Evolutionary conservation across 2,329 filamentous ascomycete species (phyloP), one percentile per base, ranked within the genome.

Genomic region (Domatiomyces globalis): DNA sequence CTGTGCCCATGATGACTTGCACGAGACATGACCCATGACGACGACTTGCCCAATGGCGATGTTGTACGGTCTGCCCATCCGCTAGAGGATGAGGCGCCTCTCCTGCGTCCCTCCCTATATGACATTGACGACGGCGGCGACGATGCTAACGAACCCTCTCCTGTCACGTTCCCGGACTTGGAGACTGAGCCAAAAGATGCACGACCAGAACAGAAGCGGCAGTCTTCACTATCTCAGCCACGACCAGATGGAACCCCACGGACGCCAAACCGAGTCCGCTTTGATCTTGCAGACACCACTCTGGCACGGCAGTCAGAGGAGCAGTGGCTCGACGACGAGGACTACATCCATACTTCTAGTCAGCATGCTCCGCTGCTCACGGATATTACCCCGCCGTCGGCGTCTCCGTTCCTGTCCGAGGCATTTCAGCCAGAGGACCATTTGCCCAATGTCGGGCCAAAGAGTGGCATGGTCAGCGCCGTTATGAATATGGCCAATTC

Each of bases 401-500:
- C 56, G 1, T 85, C 46, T 81, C 86, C 9, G 70, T 94, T 46
- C 86, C 74, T 70, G 59, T 72, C 72, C 22, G 74, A 79, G 51
- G 61, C 69, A 2, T 74, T 78, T 60, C 71, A 74, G 51, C 72
- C 76, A 0, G 76, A 80, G 59, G 76, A 81, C 49, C 69, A 79
- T 53, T 64, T 82, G 51, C 78, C 81, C 59, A 73, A 67, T 56
- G 75, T 78, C 18, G 77, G 89, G 51, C 88, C 90, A 46, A 90
- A 90, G 70, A 94, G 87, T 52, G 84, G 85, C 4, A 76, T 96
- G 70, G 76, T 78, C 56, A 87, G 84, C 65, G 90, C 92, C 2
- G 96, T 98, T 61, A 95, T 96, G 88, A 98, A 98, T 70, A 98
- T 98, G 92, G 90, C 92, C 56, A 98, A 98, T 72, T 94, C 86